phyloP scores from a whole-genome alignment of 129 eudicot species.

The Lonicera japonica region DNA sequence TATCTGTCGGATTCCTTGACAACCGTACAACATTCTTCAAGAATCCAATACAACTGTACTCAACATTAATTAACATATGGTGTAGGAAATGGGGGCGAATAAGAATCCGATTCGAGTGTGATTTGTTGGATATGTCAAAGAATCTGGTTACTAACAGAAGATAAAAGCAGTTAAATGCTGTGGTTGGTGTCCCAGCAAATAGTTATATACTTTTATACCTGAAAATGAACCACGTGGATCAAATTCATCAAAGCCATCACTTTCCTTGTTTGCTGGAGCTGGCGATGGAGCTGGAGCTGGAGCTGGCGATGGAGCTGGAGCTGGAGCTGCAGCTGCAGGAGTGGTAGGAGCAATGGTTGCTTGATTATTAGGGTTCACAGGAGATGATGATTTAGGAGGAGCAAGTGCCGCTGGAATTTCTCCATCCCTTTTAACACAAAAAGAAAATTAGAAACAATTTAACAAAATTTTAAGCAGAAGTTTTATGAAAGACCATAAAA shows the following conservation, averaged over 20 bases:
- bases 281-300: constrained; percentile 32
- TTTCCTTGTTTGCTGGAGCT: constrained; percentile 28
- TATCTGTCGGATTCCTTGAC: too few relatives aligned
- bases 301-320: constrained; percentile 27
- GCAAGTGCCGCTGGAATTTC: constrained; percentile 41
- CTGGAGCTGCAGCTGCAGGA: constrained; percentile 29
- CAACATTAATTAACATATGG: too few relatives aligned
- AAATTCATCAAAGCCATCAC: constrained; percentile 70
- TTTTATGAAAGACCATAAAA: not conserved
- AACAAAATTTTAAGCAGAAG: constrained; percentile 4
- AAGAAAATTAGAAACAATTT: constrained; percentile 8
- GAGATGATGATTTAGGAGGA: constrained; percentile 56
- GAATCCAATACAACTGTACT: too few relatives aligned
- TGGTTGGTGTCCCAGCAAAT: too few relatives aligned
- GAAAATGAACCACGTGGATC: constrained; percentile 77
- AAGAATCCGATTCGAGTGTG: too few relatives aligned
- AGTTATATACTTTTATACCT: constrained; percentile 27
- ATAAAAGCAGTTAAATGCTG: too few relatives aligned
- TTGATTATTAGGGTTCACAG: constrained; percentile 26
- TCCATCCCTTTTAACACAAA: constrained; percentile 46
- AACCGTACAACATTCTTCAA: too few relatives aligned
- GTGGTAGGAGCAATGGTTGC: constrained; percentile 22
- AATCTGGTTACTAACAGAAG: too few relatives aligned
- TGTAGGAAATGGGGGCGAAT: too few relatives aligned
- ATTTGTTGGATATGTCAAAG: too few relatives aligned